Evolutionary conservation across 768 basidiomycete genomes (phyloP).

Genomic region (Kwoniella heveanensis): DNA sequence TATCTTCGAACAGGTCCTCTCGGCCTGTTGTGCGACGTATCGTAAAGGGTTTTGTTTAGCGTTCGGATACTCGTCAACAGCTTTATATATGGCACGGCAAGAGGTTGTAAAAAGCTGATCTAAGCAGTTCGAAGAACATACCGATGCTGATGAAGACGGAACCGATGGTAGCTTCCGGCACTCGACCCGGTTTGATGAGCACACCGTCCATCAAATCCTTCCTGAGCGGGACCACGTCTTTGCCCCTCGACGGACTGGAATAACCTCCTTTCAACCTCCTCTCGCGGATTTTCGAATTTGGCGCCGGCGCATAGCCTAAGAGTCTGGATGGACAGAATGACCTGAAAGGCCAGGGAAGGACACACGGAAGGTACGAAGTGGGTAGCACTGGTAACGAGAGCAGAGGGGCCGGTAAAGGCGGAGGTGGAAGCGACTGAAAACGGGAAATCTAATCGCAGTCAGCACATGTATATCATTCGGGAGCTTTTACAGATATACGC

Average conservation of each 20-base stretch:
- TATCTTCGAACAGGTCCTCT: slow-evolving; percentile 43
- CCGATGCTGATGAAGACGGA: slow-evolving; percentile 47
- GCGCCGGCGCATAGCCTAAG: slow-evolving; percentile 26
- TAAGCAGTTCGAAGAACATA: no score
- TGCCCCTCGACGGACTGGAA: slow-evolving; percentile 25
- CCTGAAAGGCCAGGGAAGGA: slow-evolving; percentile 49
- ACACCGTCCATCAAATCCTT: slow-evolving; percentile 51
- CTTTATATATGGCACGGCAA: no score
- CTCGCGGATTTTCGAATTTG: slow-evolving; percentile 26
- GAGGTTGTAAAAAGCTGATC: no score
- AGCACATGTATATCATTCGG: background rate
- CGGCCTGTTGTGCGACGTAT: slow-evolving; percentile 32
- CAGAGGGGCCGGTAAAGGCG: slow-evolving; percentile 28
- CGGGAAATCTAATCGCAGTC: background rate
- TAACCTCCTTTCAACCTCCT: slow-evolving; percentile 28
- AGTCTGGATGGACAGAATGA: slow-evolving; percentile 42
- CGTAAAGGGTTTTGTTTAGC: no score
- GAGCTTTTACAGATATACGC: background rate
- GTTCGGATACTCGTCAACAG: no score
- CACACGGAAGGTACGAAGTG: slow-evolving; percentile 34
- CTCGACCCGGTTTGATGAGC: slow-evolving; percentile 30
- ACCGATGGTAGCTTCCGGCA: slow-evolving; percentile 30
- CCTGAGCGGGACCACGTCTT: slow-evolving; percentile 41
- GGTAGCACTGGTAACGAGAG: slow-evolving; percentile 24
- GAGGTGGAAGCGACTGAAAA: slow-evolving; percentile 47